These are phyloP conservation scores for Arctostaphylos glauca DNA, from an alignment of 148 eudicot genomes.

Conservation along the genomic window DNA sequence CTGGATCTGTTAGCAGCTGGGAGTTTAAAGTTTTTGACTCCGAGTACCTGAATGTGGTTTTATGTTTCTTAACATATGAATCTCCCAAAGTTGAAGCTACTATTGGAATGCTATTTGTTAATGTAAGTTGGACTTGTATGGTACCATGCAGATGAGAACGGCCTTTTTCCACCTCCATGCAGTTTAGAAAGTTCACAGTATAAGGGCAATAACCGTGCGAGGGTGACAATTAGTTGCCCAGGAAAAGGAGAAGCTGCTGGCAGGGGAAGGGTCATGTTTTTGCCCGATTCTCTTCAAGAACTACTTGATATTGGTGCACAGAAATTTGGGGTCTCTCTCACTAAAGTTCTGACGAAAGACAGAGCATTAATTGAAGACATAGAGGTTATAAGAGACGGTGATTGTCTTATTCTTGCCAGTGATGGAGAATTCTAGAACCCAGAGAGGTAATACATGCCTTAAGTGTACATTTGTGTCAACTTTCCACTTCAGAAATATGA, in stretches of 20 bases:
- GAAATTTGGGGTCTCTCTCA: constrained; percentile 45
- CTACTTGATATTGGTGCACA: constrained; percentile 50
- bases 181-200: constrained; percentile 12
- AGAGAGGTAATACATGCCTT: not conserved
- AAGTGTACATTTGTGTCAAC: not conserved
- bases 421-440: not conserved
- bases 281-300: constrained; percentile 60
- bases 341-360: constrained; percentile 39
- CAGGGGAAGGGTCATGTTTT: constrained; percentile 30
- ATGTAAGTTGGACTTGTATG: not conserved
- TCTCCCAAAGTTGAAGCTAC: not conserved
- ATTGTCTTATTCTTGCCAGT: constrained; percentile 50
- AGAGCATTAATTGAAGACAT: constrained; percentile 72
- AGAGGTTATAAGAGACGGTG: constrained; percentile 69
- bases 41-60: too few species aligned
- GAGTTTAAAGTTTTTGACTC: not conserved
- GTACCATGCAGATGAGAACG: constrained; percentile 36
- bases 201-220: constrained; percentile 20
- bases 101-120: not conserved
- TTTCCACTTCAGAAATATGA: too few species aligned
- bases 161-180: constrained; percentile 7
- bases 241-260: constrained; percentile 28
- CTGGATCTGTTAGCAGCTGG: not conserved
- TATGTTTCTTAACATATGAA: not conserved
- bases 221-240: constrained; percentile 56